These are phyloP conservation scores for Cladosporium sp. DNA, from an alignment of 2,329 filamentous ascomycete genomes.

Conservation along the genomic window DNA sequence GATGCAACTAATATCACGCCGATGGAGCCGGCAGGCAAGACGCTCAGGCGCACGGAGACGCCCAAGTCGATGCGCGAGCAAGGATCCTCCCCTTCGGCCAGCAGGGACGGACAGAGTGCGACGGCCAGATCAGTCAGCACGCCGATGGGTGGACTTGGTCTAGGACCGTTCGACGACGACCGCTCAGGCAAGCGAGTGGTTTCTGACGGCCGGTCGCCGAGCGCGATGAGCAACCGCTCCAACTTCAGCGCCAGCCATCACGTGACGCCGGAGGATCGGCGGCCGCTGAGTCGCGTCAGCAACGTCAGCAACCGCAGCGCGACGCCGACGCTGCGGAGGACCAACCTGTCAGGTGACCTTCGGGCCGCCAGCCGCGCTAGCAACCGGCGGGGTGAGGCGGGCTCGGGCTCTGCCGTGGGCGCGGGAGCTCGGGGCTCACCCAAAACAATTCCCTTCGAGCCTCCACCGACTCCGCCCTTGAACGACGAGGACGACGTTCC, in stretches of 20 bases:
- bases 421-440: slow-evolving; percentile 26
- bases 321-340: slow-evolving; percentile 66
- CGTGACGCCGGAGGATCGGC: slow-evolving; percentile 40
- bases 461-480: slow-evolving; percentile 46
- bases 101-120: slow-evolving; percentile 3
- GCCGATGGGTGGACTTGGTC: slow-evolving; percentile 28
- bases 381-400: slow-evolving; percentile 44
- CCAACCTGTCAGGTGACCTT: slow-evolving; percentile 69
- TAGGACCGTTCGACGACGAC: slow-evolving; percentile 41
- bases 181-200: slow-evolving; percentile 23
- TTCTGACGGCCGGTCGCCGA: slow-evolving; percentile 33
- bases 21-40: slow-evolving; percentile 27
- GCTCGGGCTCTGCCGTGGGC: slow-evolving; percentile 29
- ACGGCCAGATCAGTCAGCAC: slow-evolving; percentile 17
- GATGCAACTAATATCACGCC: slow-evolving; percentile 19
- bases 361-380: slow-evolving; percentile 53
- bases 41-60: slow-evolving; percentile 35
- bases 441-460: slow-evolving; percentile 35
- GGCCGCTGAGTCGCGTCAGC: slow-evolving; percentile 58
- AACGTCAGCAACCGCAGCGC: slow-evolving; percentile 50
- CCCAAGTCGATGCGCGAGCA: slow-evolving; percentile 36
- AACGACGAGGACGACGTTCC: slow-evolving; percentile 71
- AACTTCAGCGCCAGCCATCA: slow-evolving; percentile 34
- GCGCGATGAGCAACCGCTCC: slow-evolving; percentile 41
- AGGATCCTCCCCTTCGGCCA: slow-evolving; percentile 7